Conservation (phyloP, 179 eudicot genomes). For the Amaranthus tricolor region DNA sequence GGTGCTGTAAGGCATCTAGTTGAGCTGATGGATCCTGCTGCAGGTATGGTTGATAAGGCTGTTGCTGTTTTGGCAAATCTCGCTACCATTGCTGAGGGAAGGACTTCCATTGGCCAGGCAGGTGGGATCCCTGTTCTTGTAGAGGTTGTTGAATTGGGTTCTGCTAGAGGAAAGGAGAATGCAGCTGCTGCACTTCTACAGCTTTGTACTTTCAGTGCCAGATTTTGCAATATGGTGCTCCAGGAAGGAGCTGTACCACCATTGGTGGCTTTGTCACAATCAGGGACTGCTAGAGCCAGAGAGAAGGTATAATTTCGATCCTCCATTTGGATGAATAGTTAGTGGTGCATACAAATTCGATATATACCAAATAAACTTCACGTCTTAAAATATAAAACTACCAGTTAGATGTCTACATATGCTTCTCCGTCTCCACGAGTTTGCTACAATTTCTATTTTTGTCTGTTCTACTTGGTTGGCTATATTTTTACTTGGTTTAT, state of each 20-base stretch:
- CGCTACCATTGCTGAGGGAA: constrained; percentile 54
- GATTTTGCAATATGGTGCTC: constrained; percentile 49
- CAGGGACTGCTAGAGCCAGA: constrained; percentile 63
- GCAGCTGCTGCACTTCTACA: constrained; percentile 69
- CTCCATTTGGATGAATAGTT: background rate
- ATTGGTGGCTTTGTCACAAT: constrained; percentile 51
- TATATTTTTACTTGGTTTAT: no score
- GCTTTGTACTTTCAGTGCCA: constrained; percentile 48
- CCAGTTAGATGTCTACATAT: no score
- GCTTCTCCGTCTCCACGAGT: no score
- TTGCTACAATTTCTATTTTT: no score
- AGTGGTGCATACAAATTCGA: background rate
- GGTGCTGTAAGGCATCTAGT: constrained; percentile 62
- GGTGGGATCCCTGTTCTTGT: constrained; percentile 59
- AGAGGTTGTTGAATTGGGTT: constrained; percentile 63
- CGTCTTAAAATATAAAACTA: background rate
- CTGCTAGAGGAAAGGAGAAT: constrained; percentile 62
- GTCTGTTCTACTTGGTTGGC: no score
- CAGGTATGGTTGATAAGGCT: constrained; percentile 68
- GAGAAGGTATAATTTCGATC: constrained; percentile 43
- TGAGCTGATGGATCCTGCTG: constrained; percentile 62
- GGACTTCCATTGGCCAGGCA: constrained; percentile 50
- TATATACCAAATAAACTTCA: background rate
- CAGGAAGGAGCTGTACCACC: constrained; percentile 65
- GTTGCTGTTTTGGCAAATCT: constrained; percentile 64